Evolutionary conservation across 257 asterid genomes (phyloP).

Genomic region (Echium plantagineum): DNA sequence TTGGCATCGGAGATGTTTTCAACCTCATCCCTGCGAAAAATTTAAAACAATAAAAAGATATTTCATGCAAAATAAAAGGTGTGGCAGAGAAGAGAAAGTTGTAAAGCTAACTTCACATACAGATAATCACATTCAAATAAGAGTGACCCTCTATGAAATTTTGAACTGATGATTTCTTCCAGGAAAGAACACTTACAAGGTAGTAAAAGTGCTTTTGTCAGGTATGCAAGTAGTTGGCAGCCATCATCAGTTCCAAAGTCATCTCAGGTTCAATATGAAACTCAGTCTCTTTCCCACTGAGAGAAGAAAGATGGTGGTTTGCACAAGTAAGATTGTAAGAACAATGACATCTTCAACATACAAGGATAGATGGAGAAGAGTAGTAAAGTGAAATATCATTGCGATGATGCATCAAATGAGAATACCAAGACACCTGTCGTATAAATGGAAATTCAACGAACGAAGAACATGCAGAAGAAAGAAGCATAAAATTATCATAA

Average conservation of each 20-base stretch:
- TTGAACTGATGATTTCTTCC: background rate
- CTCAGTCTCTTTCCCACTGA: conserved; percentile 83
- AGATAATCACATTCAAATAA: no score
- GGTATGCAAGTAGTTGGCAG: conserved; percentile 79
- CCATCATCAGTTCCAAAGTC: conserved; percentile 90
- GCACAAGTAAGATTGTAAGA: background rate
- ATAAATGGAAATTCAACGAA: no score
- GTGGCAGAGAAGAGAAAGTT: no score
- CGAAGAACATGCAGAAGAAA: no score
- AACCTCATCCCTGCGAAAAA: no score
- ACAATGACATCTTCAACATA: background rate
- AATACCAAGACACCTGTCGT: no score
- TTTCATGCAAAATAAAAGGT: background rate
- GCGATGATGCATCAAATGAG: no score
- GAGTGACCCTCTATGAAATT: no score
- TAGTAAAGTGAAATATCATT: no score
- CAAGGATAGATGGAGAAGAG: no score
- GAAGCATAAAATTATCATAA: no score
- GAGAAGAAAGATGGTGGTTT: conserved; percentile 9
- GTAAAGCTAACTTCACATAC: no score
- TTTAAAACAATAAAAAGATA: background rate
- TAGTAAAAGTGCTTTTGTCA: conserved; percentile 15
- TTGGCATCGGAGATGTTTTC: background rate
- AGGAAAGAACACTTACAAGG: conserved; percentile 17
- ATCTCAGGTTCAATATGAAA: conserved; percentile 85